A percentile compares a stretch with the other conserved stretches of the same genome.
phyloP scores from a whole-genome alignment of 306 rosid genomes.

The Malus orientalis region DNA sequence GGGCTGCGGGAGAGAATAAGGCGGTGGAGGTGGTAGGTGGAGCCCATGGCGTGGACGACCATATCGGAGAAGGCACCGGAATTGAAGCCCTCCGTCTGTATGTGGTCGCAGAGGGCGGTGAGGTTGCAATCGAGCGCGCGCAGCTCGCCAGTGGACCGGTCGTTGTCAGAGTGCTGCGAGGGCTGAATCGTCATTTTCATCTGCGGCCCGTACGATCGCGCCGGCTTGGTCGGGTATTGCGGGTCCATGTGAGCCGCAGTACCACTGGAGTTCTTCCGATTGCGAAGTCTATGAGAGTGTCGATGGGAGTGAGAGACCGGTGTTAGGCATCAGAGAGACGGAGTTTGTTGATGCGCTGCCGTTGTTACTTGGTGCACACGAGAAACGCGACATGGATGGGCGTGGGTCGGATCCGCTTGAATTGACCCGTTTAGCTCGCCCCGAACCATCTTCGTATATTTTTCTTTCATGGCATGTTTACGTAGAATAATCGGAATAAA shows the following conservation, averaged over 20 bases:
- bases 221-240: conserved; percentile 18
- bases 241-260: conserved; percentile 19
- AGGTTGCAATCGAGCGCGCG: conserved; percentile 90
- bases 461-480: too few species aligned
- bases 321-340: neutral
- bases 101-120: conserved; percentile 87
- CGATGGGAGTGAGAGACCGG: neutral
- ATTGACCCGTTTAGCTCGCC: too few species aligned
- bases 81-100: conserved; percentile 86
- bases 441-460: too few species aligned
- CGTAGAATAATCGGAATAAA: too few species aligned
- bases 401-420: neutral
- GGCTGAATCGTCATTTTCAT: conserved; percentile 54
- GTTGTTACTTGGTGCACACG: neutral
- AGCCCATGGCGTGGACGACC: conserved; percentile 74
- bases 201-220: conserved; percentile 42
- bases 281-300: neutral
- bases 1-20: conserved; percentile 95
- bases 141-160: conserved; percentile 54
- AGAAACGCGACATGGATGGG: neutral
- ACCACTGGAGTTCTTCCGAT: neutral
- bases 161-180: conserved; percentile 62
- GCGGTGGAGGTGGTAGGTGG: conserved; percentile 90
- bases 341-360: neutral
- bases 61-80: conserved; percentile 83